Percentiles rank a stretch among this genome's conserved stretches.
These are phyloP conservation scores for Boletus barrowsii DNA, from an alignment of 768 basidiomycete genomes.

Conservation along the genomic window DNA sequence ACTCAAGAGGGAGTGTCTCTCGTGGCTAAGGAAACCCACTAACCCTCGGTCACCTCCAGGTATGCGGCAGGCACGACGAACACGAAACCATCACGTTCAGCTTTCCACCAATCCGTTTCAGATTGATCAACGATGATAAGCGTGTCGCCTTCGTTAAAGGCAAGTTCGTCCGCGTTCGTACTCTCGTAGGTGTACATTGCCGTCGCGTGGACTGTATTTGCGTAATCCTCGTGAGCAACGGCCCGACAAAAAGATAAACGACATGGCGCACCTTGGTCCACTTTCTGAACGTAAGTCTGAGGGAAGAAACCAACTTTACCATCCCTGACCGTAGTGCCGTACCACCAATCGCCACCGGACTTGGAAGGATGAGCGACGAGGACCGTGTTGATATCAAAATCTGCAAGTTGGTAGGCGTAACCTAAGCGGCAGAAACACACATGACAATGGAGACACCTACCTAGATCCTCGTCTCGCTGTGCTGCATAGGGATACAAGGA, in stretches of 20 bases:
- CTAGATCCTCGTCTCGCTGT: slow-evolving; percentile 84
- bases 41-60: slow-evolving; percentile 84
- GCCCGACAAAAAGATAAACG: neutral
- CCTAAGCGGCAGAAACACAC: slow-evolving; percentile 1
- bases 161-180: slow-evolving; percentile 73
- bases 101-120: slow-evolving; percentile 96
- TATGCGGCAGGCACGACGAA: slow-evolving; percentile 93
- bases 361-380: slow-evolving; percentile 84
- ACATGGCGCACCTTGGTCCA: slow-evolving; percentile 51
- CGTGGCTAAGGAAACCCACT: slow-evolving; percentile 51
- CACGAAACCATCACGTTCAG: slow-evolving; percentile 79
- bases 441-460: slow-evolving; percentile 42
- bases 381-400: slow-evolving; percentile 77
- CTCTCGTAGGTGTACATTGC: slow-evolving; percentile 80
- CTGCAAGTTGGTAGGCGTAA: slow-evolving; percentile 35
- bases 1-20: slow-evolving; percentile 47
- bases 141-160: slow-evolving; percentile 77
- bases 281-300: slow-evolving; percentile 75
- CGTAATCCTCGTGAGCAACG: neutral
- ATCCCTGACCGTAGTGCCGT: slow-evolving; percentile 63
- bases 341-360: slow-evolving; percentile 89
- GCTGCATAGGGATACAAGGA: slow-evolving; percentile 84
- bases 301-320: slow-evolving; percentile 88
- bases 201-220: slow-evolving; percentile 57
- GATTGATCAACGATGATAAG: slow-evolving; percentile 77